A percentile compares a stretch with the other conserved stretches of the same genome.
Evolutionary conservation across 345 rosid species (phyloP).

Genomic region (Isatis tinctoria): DNA sequence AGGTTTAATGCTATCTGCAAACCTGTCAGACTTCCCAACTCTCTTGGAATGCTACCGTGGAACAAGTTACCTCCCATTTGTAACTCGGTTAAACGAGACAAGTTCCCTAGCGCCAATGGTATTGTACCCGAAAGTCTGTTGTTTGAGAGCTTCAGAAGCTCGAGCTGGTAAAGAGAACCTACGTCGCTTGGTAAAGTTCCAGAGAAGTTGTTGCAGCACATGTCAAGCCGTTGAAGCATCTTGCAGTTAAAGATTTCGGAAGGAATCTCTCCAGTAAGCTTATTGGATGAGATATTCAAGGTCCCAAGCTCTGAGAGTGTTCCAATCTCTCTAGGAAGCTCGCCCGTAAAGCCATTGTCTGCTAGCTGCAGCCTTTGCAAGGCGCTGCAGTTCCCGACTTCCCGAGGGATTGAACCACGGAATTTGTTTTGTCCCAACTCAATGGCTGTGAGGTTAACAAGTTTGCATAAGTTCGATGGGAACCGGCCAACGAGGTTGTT

Average conservation of each 20-base stretch:
- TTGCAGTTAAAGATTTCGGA: conserved; percentile 58
- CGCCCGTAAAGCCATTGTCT: conserved; percentile 49
- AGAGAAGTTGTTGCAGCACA: conserved; percentile 57
- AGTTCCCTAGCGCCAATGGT: conserved; percentile 56
- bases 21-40: conserved; percentile 58
- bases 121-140: conserved; percentile 55
- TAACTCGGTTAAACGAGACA: conserved; percentile 62
- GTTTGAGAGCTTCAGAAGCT: conserved; percentile 82
- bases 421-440: conserved; percentile 70
- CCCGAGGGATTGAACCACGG: conserved; percentile 63
- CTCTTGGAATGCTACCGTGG: conserved; percentile 54
- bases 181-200: conserved; percentile 57
- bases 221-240: conserved; percentile 87
- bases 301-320: conserved; percentile 57
- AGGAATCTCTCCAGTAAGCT: conserved; percentile 60
- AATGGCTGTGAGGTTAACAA: conserved; percentile 56
- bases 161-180: conserved; percentile 68
- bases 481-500: conserved; percentile 61
- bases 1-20: conserved; percentile 86
- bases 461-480: conserved; percentile 63
- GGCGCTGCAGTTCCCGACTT: conserved; percentile 56
- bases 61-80: conserved; percentile 89
- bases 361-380: conserved; percentile 73
- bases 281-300: conserved; percentile 76
- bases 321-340: conserved; percentile 76